Percentiles rank a stretch among this genome's conserved stretches.
Conservation (phyloP, 1,139 yeast genomes). For the Keqinozyma sinolaborantium region DNA sequence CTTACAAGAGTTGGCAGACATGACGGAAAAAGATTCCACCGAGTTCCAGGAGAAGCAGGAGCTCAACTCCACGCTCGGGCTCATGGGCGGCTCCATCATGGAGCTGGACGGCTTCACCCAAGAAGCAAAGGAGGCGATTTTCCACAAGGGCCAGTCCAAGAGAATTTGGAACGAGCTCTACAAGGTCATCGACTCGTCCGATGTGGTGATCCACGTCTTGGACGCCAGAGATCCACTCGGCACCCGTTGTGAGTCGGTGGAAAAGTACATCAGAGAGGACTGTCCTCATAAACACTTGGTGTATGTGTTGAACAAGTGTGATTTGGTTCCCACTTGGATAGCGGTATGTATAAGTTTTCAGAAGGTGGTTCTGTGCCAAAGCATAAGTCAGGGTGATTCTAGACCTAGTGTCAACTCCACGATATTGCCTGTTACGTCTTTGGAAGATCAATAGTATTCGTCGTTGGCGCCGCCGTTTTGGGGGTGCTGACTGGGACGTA, state of each 20-base stretch:
- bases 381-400: constrained; percentile 71
- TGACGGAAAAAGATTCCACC: constrained; percentile 56
- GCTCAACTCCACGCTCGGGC: constrained; percentile 68
- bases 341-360: constrained; percentile 71
- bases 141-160: constrained; percentile 95
- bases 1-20: constrained; percentile 74
- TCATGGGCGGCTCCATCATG: constrained; percentile 67
- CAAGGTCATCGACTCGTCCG: constrained; percentile 94
- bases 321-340: constrained; percentile 98
- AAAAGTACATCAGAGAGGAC: constrained; percentile 87
- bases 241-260: constrained; percentile 90
- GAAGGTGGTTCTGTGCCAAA: constrained; percentile 32
- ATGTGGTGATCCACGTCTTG: constrained; percentile 91
- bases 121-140: constrained; percentile 92
- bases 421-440: constrained; percentile 90
- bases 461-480: constrained; percentile 46
- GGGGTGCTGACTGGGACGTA: constrained; percentile 39
- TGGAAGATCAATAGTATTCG: constrained; percentile 77
- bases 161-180: constrained; percentile 98
- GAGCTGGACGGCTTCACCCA: constrained; percentile 79
- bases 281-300: constrained; percentile 96
- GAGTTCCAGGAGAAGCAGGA: constrained; percentile 72
- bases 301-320: constrained; percentile 94
- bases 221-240: constrained; percentile 98
- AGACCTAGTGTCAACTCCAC: constrained; percentile 20